phyloP scores from a whole-genome alignment of 805 yeast species.

The Komagataella mondaviorum region DNA sequence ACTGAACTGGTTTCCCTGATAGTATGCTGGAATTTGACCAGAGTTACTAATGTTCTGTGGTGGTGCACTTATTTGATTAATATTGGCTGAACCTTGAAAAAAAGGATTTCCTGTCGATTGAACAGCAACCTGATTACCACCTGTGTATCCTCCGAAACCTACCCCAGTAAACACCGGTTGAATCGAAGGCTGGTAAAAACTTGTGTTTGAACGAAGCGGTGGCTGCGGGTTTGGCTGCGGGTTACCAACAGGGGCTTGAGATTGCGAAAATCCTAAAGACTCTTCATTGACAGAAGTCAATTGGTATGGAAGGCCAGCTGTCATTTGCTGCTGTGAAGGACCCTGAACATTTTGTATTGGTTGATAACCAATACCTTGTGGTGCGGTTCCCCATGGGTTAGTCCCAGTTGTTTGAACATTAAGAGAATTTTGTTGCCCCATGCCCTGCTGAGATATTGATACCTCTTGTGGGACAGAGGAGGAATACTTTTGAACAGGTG shows the following conservation, averaged over 20 bases:
- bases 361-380: background rate
- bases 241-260: background rate
- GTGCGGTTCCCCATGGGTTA: constrained; percentile 11
- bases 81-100: background rate
- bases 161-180: constrained; percentile 33
- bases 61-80: background rate
- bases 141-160: constrained; percentile 43
- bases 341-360: background rate
- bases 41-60: background rate
- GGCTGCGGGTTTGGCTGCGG: constrained; percentile 4
- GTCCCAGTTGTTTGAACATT: constrained; percentile 13
- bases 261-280: background rate
- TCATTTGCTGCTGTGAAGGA: constrained; percentile 3
- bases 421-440: constrained; percentile 2
- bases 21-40: background rate
- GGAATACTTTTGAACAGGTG: background rate
- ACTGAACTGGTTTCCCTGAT: background rate
- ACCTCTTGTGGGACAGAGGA: background rate
- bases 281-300: background rate
- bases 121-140: background rate
- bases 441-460: background rate
- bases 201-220: background rate
- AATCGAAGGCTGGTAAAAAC: constrained; percentile 5
- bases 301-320: background rate
- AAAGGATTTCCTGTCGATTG: background rate